Evolutionary conservation across 371 early-diverging fungal genomes (phyloP).

Genomic region (Amoeboaphelidium protococcarum): DNA sequence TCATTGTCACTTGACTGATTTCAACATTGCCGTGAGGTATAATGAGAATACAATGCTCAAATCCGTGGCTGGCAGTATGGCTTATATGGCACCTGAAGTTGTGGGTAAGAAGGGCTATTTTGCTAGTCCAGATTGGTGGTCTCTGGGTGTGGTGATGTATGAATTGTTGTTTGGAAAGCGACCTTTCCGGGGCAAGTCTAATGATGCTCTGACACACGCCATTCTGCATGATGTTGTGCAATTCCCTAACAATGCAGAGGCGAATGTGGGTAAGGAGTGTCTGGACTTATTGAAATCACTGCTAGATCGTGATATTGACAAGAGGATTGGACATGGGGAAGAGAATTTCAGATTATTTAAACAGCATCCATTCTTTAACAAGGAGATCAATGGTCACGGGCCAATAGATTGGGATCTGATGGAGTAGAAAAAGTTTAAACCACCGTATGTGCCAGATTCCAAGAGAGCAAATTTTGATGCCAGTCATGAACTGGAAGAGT

Average conservation of each 20-base stretch:
- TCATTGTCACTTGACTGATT: slow-evolving; percentile 67
- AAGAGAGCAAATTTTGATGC: slow-evolving; percentile 51
- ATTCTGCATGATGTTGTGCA: not conserved
- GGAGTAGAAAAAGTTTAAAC: slow-evolving; percentile 12
- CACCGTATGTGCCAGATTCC: slow-evolving; percentile 20
- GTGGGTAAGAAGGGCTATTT: slow-evolving; percentile 35
- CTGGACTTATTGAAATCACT: slow-evolving; percentile 12
- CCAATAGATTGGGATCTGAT: slow-evolving; percentile 17
- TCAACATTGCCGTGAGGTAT: slow-evolving; percentile 33
- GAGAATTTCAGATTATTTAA: slow-evolving; percentile 4
- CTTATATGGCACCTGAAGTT: slow-evolving; percentile 68
- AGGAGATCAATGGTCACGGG: not conserved
- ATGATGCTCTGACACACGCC: slow-evolving; percentile 1
- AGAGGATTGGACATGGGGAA: slow-evolving; percentile 18
- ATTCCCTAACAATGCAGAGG: slow-evolving; percentile 1
- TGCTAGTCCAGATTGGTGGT: slow-evolving; percentile 15
- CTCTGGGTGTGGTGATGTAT: not conserved
- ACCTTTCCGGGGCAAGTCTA: slow-evolving; percentile 4
- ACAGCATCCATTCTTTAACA: slow-evolving; percentile 16
- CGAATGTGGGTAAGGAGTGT: slow-evolving; percentile 4
- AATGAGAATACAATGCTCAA: slow-evolving; percentile 22
- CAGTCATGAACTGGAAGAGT: slow-evolving; percentile 72
- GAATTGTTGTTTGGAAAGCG: slow-evolving; percentile 2
- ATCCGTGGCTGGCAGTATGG: slow-evolving; percentile 45
- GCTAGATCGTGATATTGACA: slow-evolving; percentile 17